phyloP scores from a whole-genome alignment of 805 yeast genomes.

The Schwanniomyces occidentalis region DNA sequence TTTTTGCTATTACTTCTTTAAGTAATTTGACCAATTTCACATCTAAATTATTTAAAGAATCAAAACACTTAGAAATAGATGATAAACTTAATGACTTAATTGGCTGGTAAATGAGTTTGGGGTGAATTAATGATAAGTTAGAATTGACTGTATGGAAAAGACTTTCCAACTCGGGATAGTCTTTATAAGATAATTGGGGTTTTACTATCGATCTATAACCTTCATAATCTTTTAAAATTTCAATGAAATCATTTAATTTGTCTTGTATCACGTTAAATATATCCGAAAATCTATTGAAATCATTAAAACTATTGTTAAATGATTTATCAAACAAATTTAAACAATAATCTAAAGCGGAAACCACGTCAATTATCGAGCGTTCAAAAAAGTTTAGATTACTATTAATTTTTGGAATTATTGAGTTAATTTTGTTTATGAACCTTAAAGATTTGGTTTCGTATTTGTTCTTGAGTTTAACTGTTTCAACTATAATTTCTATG shows the following conservation, averaged over 20 bases:
- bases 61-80: conserved; percentile 8
- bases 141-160: conserved; percentile 10
- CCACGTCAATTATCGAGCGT: conserved; percentile 4
- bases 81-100: conserved; percentile 12
- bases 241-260: conserved; percentile 8
- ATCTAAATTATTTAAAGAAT: conserved; percentile 12
- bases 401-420: conserved; percentile 7
- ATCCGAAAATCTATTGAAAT: conserved; percentile 4
- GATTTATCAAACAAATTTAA: conserved; percentile 4
- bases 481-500: conserved; percentile 11
- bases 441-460: conserved; percentile 33
- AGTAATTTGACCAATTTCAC: conserved; percentile 2
- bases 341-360: conserved; percentile 4
- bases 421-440: conserved; percentile 25
- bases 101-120: conserved; percentile 12
- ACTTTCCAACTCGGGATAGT: conserved; percentile 14
- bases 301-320: conserved; percentile 1
- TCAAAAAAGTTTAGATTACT: conserved; percentile 5
- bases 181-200: conserved; percentile 12
- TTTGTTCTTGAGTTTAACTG: conserved; percentile 24
- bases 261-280: conserved; percentile 4
- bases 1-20: conserved; percentile 1
- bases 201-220: conserved; percentile 7
- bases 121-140: conserved; percentile 14
- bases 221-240: conserved; percentile 7